Base-by-base conservation (phyloP, 768 basidiomycete species). In the Lentinula guzmanii region DNA sequence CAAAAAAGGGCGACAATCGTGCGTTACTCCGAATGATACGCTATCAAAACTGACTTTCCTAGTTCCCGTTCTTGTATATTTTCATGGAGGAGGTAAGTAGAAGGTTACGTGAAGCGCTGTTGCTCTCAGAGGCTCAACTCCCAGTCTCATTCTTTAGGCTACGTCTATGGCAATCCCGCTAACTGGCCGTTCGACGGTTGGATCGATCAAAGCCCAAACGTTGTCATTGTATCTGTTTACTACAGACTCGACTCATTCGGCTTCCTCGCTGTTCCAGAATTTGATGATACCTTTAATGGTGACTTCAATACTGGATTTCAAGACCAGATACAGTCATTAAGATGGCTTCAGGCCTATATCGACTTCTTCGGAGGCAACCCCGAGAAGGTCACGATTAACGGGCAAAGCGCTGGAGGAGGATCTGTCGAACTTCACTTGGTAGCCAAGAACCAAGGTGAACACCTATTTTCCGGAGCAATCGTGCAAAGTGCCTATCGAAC, bases 131-230 rank as follows among this genome's bases (percentile, higher is more conserved):
- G 3, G 31, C 18, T 54, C 7, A 13, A 39, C 37, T 39, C 1
- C 28, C 1, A 39, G 7, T 58, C 33, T 53, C 43, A n/a, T 52
- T 24, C 37, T 5, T 10, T 31, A 84, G 83, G 81, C 24, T 87
- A 84, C 62, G 68, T 80, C 21, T 83, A 68, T 64, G 85, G 86
- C 4, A 88, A 87, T 67, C 86, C 85, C 1, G 75, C 74, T 1
- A 85, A 82, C 68, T 89, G 83, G 84, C 85, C 86, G 1, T 87
- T 86, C 67, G 80, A 87, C 65, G 74, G 77, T 65, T 88, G 85
- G 86, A 72, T 89, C 58, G 73, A 86, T 48, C 86, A 86, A 65
- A 81, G 76, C 31, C 85, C 85, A 2, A 80, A 84, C 60, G 80
- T 87, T 24, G 79, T 88, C 45, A 75, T 86, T 58, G 86, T 86